A percentile compares a stretch with the other conserved stretches of the same genome.
Conservation (phyloP, 345 rosid species). For the Capsella bursapastoris region DNA sequence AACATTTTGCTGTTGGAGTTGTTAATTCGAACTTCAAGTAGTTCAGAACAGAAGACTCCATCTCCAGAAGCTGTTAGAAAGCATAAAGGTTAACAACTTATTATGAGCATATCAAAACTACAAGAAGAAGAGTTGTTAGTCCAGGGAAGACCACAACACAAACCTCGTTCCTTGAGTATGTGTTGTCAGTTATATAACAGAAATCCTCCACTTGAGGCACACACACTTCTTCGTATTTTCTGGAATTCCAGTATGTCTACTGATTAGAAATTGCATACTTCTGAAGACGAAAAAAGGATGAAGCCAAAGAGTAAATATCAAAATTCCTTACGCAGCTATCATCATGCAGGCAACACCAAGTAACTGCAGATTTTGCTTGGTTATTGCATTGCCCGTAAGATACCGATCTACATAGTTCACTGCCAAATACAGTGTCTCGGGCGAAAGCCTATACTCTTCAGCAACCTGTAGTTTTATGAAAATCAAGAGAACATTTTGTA, state of each 20-base stretch:
- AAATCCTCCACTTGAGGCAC: slow-evolving; percentile 95
- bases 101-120: slow-evolving; percentile 5
- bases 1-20: slow-evolving; percentile 87
- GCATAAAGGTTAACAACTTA: neutral
- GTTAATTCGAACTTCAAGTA: slow-evolving; percentile 92
- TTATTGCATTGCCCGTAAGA: slow-evolving; percentile 82
- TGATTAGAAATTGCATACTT: slow-evolving; percentile 11
- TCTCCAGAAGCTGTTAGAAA: slow-evolving; percentile 70
- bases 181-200: slow-evolving; percentile 94
- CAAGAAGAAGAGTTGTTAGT: slow-evolving; percentile 6
- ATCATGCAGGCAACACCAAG: slow-evolving; percentile 96
- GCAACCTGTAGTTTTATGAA: slow-evolving; percentile 65
- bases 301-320: neutral
- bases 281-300: slow-evolving; percentile 3
- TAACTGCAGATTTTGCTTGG: slow-evolving; percentile 80
- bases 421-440: slow-evolving; percentile 82
- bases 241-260: slow-evolving; percentile 40
- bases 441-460: slow-evolving; percentile 94
- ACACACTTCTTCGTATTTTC: slow-evolving; percentile 92
- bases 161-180: slow-evolving; percentile 88
- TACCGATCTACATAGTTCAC: slow-evolving; percentile 92
- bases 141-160: slow-evolving; percentile 20
- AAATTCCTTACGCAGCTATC: slow-evolving; percentile 81
- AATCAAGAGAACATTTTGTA: neutral
- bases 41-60: slow-evolving; percentile 87